Conservation (phyloP, 129 eudicot genomes). For the Logfia minima region DNA sequence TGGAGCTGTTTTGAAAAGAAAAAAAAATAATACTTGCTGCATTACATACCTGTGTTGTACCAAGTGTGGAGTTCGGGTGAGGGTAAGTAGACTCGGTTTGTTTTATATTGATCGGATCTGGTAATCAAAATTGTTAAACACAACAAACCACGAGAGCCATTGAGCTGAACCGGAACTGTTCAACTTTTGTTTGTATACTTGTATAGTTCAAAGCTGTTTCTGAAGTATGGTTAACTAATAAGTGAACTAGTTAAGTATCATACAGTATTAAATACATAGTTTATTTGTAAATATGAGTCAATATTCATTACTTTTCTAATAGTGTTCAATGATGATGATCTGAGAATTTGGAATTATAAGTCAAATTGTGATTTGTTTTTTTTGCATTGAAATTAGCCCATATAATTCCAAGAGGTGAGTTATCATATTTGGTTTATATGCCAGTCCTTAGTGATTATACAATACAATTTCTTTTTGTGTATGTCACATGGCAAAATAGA, state of each 20-base stretch:
- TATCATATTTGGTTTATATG: background rate
- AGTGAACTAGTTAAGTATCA: background rate
- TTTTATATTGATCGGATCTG: background rate
- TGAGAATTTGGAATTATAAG: background rate
- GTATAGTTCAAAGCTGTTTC: background rate
- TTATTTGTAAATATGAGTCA: background rate
- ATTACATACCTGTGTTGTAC: constrained; percentile 12
- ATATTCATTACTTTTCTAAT: background rate
- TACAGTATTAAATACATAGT: too few relatives aligned
- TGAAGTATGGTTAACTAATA: background rate
- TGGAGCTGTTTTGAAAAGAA: background rate
- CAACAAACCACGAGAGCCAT: background rate
- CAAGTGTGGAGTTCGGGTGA: background rate
- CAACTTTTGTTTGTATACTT: background rate
- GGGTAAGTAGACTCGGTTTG: background rate
- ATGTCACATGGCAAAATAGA: background rate
- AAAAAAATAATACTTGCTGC: constrained; percentile 7
- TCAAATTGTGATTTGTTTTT: background rate
- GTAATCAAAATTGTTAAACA: background rate
- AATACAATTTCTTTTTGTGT: background rate
- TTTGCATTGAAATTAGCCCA: background rate
- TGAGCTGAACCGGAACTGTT: background rate
- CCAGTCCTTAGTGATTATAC: background rate
- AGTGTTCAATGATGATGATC: background rate
- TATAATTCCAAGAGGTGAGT: background rate